Base-by-base conservation (phyloP, 1,284 basidiomycete species). In the Caloboletus firmus region DNA sequence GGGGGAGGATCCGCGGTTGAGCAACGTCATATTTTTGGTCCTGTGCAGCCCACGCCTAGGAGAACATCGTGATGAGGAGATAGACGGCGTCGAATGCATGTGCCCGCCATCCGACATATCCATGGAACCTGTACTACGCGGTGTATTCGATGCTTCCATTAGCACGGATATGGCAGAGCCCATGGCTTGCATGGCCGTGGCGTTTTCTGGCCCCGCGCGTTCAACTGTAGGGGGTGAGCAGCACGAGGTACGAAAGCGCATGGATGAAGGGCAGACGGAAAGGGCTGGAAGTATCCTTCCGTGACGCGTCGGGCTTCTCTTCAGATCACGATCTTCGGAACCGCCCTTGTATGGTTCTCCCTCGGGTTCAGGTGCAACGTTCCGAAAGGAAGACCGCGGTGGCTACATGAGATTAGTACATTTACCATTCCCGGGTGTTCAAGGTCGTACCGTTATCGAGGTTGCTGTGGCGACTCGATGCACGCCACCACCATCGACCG, bases 1-100 rank as follows among this genome's bases (percentile, higher is more conserved):
- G 36, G 68, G 61, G 0, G 76, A 73, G 17, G 78, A 78, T 55
- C 67, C 73, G 55, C 72, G 66, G 24, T 72, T 68, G 11, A 72
- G 64, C 28, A 70, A 52, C 18, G 71, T 59, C 64, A 73, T 68
- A 36, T 71, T 69, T 50, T 73, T 71, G 52, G 72, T 73, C 50
- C 75, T 72, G 41, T 75, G 77, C n/a, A 80, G 58, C 12, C 72
- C 71, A 3, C 66, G 62, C 20, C 63, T 54, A 63, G 62, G 54
- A 60, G 66, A 59, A 54, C 57, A 66, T 22, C 53, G 62, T 26
- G 66, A 66, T 1, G 65, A 63, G 1, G 66, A 55, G 44, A 63
- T 20, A 26, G 55, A 72, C 44, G 43, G 52, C 49, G 52, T 64
- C 55, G 57, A 64, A 37, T 53, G 59, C 56, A 56, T 55, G 28